Base-by-base conservation (phyloP, 2,329 filamentous ascomycete genomes). In the Diaporthe longicolla region DNA sequence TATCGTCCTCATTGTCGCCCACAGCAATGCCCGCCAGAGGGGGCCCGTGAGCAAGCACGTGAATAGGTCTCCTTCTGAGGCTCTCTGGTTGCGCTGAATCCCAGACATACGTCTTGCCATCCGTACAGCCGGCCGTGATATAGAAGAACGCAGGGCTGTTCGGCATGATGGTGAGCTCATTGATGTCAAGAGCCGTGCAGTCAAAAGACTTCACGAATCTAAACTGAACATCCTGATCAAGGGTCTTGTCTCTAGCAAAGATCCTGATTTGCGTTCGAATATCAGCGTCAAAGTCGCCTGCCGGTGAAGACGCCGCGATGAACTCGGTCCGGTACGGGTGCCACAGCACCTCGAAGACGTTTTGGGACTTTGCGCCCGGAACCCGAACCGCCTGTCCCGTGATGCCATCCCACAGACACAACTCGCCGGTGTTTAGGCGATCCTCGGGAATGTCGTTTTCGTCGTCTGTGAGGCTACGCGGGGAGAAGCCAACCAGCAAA, bases 311-410 rank as follows among this genome's bases (percentile, higher is more conserved):
- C 2, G 90, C 90, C 5, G 86, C 89, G 7, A 90, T 82, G 76
- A 92, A 92, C 29, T 84, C 83, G 3, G 84, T 81, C 59, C 88
- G 82, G 0, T 79, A 84, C 0, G 91, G 90, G 77, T 93, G 91
- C 91, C 91, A 93, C 0, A 86, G 82, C 2, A 92, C 88, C 77
- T 93, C 91, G 58, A 93, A 93, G 1, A 92, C 89, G 73, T 93
- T 92, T 59, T 89, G 86, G 0, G 86, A 87, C 0, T 86, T 87
- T 1, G 85, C 87, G 4, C 87, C 87, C 26, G 85, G 81, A 4
- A 92, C 84, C 6, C 82, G 84, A 58, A 91, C 82, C 58, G 85
- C 82, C 13, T 83, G 79, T 13, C 84, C 83, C 2, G 82, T 82
- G 0, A 79, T 71, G 0, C 87, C 86, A 78, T 93, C 85, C 89